Base-by-base conservation (phyloP, 306 rosid genomes). In the Malus sylvestris region DNA sequence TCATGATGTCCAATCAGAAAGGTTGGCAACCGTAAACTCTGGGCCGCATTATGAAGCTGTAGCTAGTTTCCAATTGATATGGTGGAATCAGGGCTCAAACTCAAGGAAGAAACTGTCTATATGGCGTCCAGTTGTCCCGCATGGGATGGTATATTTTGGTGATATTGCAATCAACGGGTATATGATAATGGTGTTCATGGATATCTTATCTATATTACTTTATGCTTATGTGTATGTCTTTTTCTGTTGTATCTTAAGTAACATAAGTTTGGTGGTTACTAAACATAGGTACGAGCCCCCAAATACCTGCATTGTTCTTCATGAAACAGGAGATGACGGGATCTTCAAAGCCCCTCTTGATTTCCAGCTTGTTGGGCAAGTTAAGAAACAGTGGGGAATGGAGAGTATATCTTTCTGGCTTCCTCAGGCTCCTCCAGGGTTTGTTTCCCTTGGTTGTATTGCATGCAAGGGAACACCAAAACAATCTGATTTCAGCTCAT, bases 401-500 rank as follows among this genome's bases (percentile, higher is more conserved):
- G 99, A 95, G 42, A 81, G 78, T 27, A 82, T 92, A 33, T 89
- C 93, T 29, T 95, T 95, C 74, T 95, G 99, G 99, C 89, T 88
- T 74, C 99, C 99, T 63, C 97, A 95, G 85, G 92, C 97, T 76
- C 93, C 97, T 64, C 91, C 97, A 68, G 97, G 99, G 33, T 95
- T 87, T 92, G 97, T 90, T 79, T 80, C 93, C 72, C 89, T 92
- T 81, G 99, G 99, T 65, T 90, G 93, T 79, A 83, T 95, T 80
- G 97, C 97, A 71, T 85, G 86, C 71, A 95, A 90, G 84, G 89
- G 91, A 76, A 86, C 80, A 67, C 97, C 99, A 60, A 95, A 87
- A 81, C 90, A 80, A 76, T 82, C 72, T 76, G 97, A 90, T 42
- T 87, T 92, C 74, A 87, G 88, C 79, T 75, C 90, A 52, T 83